A percentile compares a stretch with the other conserved stretches of the same genome.
Evolutionary conservation across 2,329 filamentous ascomycete genomes (phyloP).

Genomic region (Sclerotinia minor): DNA sequence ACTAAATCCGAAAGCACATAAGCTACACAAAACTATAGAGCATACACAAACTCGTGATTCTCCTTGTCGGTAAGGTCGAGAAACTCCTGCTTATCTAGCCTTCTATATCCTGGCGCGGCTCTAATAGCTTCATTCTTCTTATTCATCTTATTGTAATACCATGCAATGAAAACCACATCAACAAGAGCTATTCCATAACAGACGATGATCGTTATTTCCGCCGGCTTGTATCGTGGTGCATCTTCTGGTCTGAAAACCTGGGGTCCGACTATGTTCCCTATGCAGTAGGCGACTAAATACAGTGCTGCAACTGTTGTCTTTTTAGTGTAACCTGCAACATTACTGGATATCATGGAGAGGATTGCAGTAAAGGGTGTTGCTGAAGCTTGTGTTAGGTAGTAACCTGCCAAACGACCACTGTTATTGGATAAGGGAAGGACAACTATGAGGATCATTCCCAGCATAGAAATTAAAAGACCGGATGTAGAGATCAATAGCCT

Average conservation of each 20-base stretch:
- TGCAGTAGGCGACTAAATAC: constrained; percentile 51
- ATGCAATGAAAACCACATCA: constrained; percentile 36
- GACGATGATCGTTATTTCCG: constrained; percentile 50
- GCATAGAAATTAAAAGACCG: constrained; percentile 42
- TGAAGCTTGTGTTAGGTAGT: constrained; percentile 55
- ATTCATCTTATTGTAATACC: constrained; percentile 36
- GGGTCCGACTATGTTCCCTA: constrained; percentile 54
- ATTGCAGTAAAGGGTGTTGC: constrained; percentile 49
- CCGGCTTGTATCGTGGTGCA: constrained; percentile 46
- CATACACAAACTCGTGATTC: constrained; percentile 41
- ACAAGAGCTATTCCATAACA: constrained; percentile 33
- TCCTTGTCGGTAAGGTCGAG: constrained; percentile 41
- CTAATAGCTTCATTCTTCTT: constrained; percentile 35
- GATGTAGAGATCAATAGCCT: constrained; percentile 41
- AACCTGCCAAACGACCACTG: constrained; percentile 44
- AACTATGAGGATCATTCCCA: constrained; percentile 43
- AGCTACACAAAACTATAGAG: constrained; percentile 29
- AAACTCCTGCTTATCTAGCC: constrained; percentile 40
- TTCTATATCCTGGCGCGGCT: constrained; percentile 34
- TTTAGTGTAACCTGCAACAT: constrained; percentile 52
- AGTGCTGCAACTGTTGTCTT: constrained; percentile 51
- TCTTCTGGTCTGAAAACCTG: constrained; percentile 46
- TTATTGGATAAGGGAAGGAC: constrained; percentile 43
- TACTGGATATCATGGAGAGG: constrained; percentile 45
- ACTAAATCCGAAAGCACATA: neutral